Conservation (phyloP, 202 grass and related monocot genomes). For the Bolboschoenoplectus hybrid region DNA sequence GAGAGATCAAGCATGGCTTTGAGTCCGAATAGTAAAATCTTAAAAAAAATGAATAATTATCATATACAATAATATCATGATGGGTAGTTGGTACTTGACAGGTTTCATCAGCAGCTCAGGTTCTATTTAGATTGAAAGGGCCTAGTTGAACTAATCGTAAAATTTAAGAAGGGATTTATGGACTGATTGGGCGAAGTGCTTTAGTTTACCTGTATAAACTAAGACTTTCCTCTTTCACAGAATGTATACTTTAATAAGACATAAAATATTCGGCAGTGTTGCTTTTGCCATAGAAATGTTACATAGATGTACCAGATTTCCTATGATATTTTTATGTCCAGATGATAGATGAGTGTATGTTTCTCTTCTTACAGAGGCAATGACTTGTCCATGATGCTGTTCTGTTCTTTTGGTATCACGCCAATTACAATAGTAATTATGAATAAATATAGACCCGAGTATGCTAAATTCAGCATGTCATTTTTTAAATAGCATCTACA, state of each 20-base stretch:
- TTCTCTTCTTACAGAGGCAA: neutral
- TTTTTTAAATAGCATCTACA: neutral
- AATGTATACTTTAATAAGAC: neutral
- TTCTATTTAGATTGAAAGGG: conserved; percentile 9
- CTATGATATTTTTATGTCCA: neutral
- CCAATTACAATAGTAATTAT: neutral
- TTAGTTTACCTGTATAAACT: conserved; percentile 25
- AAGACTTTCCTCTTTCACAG: conserved; percentile 20
- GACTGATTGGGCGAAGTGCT: conserved; percentile 13
- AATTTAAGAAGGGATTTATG: neutral
- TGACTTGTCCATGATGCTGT: neutral
- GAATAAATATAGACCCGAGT: neutral
- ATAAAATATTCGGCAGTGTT: neutral
- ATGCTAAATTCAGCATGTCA: neutral
- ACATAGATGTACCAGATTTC: conserved; percentile 3
- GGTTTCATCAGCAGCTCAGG: conserved; percentile 15
- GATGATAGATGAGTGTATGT: conserved; percentile 9
- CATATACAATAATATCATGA: conserved; percentile 4
- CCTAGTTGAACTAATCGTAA: neutral
- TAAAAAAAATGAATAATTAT: neutral
- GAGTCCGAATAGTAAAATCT: neutral
- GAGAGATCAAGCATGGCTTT: neutral
- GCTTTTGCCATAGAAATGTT: neutral
- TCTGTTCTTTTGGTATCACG: neutral
- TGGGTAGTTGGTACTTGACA: neutral